Evolutionary conservation across 148 eudicot genomes (phyloP).

Genomic region (Chenopodium formosanum): DNA sequence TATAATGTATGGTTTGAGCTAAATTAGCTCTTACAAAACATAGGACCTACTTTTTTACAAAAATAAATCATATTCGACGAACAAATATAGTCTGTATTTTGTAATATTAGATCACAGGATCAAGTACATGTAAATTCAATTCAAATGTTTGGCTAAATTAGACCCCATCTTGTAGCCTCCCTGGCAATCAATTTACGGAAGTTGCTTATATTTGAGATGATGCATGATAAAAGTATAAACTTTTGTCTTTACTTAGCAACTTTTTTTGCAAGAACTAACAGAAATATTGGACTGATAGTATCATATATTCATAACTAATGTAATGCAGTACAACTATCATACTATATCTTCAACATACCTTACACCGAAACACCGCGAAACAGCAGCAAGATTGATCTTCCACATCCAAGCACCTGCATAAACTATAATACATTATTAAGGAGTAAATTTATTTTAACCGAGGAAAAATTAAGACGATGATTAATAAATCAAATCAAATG

Average conservation of each 20-base stretch:
- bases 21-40: constrained; percentile 8
- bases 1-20: constrained; percentile 5
- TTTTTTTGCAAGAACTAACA: background rate
- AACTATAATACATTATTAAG: too few species aligned
- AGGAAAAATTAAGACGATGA: too few species aligned
- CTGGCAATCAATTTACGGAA: background rate
- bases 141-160: constrained; percentile 13
- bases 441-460: too few species aligned
- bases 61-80: constrained; percentile 17
- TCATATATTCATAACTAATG: too few species aligned
- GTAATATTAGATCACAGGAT: constrained; percentile 13
- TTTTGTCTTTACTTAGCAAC: background rate
- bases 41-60: background rate
- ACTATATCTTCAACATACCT: too few species aligned
- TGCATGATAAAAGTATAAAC: background rate
- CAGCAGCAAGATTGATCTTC: too few species aligned
- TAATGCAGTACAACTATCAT: too few species aligned
- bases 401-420: too few species aligned
- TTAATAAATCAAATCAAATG: too few species aligned
- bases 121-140: constrained; percentile 14
- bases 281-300: too few species aligned
- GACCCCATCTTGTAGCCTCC: background rate
- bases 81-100: constrained; percentile 2
- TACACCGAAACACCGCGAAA: too few species aligned
- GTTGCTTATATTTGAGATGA: background rate